These are phyloP conservation scores for Arthrobotrys pseudoclavata DNA, from an alignment of 2,329 filamentous ascomycete genomes.

Conservation along the genomic window DNA sequence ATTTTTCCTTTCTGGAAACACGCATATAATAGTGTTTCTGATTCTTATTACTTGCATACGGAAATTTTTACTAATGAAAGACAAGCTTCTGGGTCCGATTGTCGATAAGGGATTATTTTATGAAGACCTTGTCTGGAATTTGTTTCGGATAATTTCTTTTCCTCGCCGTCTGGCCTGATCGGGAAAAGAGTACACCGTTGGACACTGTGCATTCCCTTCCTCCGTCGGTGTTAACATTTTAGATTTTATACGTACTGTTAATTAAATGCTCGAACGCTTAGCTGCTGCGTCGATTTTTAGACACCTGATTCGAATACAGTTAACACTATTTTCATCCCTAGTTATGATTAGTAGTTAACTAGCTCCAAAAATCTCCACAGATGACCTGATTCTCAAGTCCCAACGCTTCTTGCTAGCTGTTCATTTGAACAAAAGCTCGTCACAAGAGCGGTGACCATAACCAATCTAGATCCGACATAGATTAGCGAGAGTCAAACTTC, in stretches of 20 bases:
- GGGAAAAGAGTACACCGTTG: not conserved
- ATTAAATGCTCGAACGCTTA: not conserved
- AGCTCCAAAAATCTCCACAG: not conserved
- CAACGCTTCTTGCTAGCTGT: not conserved
- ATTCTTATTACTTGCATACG: slow-evolving; percentile 23
- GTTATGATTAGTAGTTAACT: not conserved
- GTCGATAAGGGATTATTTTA: slow-evolving; percentile 15
- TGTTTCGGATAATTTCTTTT: slow-evolving; percentile 32
- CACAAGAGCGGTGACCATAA: slow-evolving; percentile 27
- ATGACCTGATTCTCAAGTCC: slow-evolving; percentile 1
- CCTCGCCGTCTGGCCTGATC: not conserved
- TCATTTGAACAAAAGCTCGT: not conserved
- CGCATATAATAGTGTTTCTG: slow-evolving; percentile 1
- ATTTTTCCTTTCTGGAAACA: not conserved
- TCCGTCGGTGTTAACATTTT: slow-evolving; percentile 22
- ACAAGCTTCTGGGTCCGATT: slow-evolving; percentile 22
- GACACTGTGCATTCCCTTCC: slow-evolving; percentile 3
- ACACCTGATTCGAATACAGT: slow-evolving; percentile 4
- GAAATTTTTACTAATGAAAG: slow-evolving; percentile 22
- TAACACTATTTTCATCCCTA: slow-evolving; percentile 6
- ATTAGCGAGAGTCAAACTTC: slow-evolving; percentile 31
- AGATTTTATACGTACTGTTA: not conserved
- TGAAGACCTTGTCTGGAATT: slow-evolving; percentile 8
- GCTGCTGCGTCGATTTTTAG: not conserved
- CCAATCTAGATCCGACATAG: slow-evolving; percentile 32